Percentiles rank a stretch among this genome's conserved stretches.
Conservation (phyloP, 768 basidiomycete genomes). For the Amanita fuliginea region DNA sequence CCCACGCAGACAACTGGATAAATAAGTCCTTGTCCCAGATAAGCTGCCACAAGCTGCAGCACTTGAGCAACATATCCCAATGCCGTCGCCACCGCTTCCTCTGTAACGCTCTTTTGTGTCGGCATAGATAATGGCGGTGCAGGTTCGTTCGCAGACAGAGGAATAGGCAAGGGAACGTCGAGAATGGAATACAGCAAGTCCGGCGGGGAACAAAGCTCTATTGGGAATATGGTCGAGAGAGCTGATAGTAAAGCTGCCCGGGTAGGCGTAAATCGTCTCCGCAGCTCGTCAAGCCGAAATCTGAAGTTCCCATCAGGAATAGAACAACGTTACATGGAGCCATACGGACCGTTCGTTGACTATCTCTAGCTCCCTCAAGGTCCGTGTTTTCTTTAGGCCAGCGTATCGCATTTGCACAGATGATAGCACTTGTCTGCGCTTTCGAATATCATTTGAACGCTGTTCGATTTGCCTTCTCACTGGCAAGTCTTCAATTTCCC, state of each 20-base stretch:
- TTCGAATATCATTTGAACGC: constrained; percentile 31
- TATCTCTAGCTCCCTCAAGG: constrained; percentile 21
- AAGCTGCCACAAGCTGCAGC: constrained; percentile 70
- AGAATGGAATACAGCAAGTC: constrained; percentile 87
- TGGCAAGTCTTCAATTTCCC: constrained; percentile 9
- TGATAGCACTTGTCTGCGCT: constrained; percentile 35
- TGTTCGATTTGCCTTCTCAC: constrained; percentile 31
- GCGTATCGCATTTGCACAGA: constrained; percentile 29
- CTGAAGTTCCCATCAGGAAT: constrained; percentile 23
- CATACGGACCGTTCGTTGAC: constrained; percentile 25
- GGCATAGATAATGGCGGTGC: constrained; percentile 70
- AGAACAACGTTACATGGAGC: constrained; percentile 1
- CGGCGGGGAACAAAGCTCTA: constrained; percentile 73
- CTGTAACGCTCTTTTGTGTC: constrained; percentile 62
- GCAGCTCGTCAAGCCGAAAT: constrained; percentile 32
- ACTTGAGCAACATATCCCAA: constrained; percentile 87
- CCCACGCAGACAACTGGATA: constrained; percentile 90
- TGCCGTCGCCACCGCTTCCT: constrained; percentile 81
- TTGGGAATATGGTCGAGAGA: constrained; percentile 76
- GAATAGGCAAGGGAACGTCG: constrained; percentile 85
- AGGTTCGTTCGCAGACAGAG: constrained; percentile 59
- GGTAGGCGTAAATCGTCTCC: constrained; percentile 35
- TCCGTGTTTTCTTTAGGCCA: constrained; percentile 12
- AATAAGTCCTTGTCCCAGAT: constrained; percentile 63
- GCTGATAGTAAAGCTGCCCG: constrained; percentile 58